These are phyloP conservation scores for Ganoderma multipileum DNA, from an alignment of 1,284 basidiomycete species.

Conservation along the genomic window DNA sequence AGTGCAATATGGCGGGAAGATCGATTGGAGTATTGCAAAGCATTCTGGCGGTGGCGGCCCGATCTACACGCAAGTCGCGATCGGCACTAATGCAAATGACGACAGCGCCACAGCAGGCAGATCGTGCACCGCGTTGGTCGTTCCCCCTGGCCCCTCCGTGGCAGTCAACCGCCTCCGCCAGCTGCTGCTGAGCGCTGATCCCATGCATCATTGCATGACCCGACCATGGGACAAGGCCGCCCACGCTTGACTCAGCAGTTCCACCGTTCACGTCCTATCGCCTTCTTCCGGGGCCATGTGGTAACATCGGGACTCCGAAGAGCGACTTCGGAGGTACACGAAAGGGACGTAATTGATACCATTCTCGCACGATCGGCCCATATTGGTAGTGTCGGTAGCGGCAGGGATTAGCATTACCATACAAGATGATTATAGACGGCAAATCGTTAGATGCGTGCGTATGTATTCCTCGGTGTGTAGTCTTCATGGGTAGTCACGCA, in stretches of 20 bases:
- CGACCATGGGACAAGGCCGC: neutral
- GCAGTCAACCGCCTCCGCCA: neutral
- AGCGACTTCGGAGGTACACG: neutral
- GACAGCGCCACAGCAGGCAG: slow-evolving; percentile 8
- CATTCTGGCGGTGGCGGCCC: neutral
- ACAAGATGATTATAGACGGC: slow-evolving; percentile 17
- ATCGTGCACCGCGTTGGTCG: neutral
- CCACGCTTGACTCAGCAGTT: neutral
- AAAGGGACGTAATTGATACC: neutral
- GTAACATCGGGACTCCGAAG: neutral
- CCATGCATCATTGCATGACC: too few relatives aligned
- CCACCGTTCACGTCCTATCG: neutral
- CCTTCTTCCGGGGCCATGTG: neutral
- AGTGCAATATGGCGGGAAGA: slow-evolving; percentile 11
- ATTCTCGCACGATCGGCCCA: neutral
- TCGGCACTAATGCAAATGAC: slow-evolving; percentile 9
- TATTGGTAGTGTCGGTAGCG: neutral
- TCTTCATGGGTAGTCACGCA: neutral
- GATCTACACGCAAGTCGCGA: neutral
- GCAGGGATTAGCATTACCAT: slow-evolving; percentile 18
- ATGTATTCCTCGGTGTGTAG: neutral
- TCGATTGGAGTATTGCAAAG: slow-evolving; percentile 8
- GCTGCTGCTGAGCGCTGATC: too few relatives aligned
- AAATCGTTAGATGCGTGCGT: neutral
- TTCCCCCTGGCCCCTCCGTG: neutral